Conservation (phyloP, 2,329 filamentous ascomycete genomes). For the Aspergillus ruber region DNA sequence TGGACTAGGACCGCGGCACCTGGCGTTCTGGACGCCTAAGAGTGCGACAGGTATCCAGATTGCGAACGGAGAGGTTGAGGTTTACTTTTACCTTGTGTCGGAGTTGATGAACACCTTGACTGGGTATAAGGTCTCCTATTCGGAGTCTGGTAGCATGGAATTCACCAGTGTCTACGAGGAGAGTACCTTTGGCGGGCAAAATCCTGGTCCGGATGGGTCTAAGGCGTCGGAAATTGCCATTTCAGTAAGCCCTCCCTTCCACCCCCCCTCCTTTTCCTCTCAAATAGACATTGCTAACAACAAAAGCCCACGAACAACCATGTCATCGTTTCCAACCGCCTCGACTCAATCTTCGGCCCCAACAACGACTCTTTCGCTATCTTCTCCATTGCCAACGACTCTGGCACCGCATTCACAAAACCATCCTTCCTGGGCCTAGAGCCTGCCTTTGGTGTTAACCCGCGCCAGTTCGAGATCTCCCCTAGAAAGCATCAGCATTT, state of each 20-base stretch:
- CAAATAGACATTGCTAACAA: not conserved
- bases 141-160: conserved; percentile 1
- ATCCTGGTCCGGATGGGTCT: conserved; percentile 6
- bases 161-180: conserved; percentile 9
- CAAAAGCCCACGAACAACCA: conserved; percentile 10
- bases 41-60: not conserved
- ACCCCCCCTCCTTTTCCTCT: not conserved
- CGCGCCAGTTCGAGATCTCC: conserved; percentile 56
- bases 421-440: conserved; percentile 47
- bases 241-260: conserved; percentile 6
- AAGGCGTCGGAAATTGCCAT: conserved; percentile 11
- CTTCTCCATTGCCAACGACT: conserved; percentile 5
- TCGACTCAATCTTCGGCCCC: conserved; percentile 9
- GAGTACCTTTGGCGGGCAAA: conserved; percentile 6
- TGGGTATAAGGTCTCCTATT: conserved; percentile 13
- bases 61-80: conserved; percentile 3
- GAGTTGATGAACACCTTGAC: conserved; percentile 14
- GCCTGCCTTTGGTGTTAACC: conserved; percentile 55
- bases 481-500: conserved; percentile 52
- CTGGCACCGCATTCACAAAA: not conserved
- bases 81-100: conserved; percentile 11
- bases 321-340: conserved; percentile 10
- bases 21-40: conserved; percentile 43
- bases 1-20: conserved; percentile 51
- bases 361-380: conserved; percentile 11